Percentiles rank a stretch among this genome's conserved stretches.
phyloP scores from a whole-genome alignment of 768 basidiomycete species.

The Mycena epipterygia region DNA sequence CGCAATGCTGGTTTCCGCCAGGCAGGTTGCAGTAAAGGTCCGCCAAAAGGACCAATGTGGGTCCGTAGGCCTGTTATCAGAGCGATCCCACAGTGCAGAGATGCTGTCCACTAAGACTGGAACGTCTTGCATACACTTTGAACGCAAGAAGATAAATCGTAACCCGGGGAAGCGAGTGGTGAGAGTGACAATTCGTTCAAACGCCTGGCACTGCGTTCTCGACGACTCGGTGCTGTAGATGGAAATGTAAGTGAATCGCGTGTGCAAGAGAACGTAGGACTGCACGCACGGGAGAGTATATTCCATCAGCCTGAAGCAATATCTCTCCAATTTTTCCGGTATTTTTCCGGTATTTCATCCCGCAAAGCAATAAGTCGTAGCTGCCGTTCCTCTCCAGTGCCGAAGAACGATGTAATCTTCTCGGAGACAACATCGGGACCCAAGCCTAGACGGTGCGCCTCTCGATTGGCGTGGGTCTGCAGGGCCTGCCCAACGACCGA shows the following conservation, averaged over 20 bases:
- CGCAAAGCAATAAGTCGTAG: neutral
- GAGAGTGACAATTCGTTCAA: slow-evolving; percentile 3
- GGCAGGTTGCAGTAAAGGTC: slow-evolving; percentile 3
- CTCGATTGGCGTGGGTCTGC: neutral
- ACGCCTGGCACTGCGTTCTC: neutral
- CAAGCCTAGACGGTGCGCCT: slow-evolving; percentile 1
- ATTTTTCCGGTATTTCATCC: neutral
- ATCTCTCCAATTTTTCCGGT: neutral
- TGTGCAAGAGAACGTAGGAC: neutral
- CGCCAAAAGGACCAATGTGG: neutral
- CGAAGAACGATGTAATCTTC: neutral
- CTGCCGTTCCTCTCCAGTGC: neutral
- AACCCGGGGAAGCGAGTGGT: neutral
- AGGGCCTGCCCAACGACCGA: neutral
- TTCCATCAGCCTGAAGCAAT: slow-evolving; percentile 1
- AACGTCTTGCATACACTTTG: neutral
- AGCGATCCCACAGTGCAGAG: neutral
- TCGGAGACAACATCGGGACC: neutral
- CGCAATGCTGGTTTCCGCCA: neutral
- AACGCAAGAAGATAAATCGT: neutral
- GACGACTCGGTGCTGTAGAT: slow-evolving; percentile 1
- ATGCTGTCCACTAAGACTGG: neutral
- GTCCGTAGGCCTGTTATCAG: neutral
- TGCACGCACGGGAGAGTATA: slow-evolving; percentile 12
- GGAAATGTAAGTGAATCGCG: neutral